Base-by-base conservation (phyloP, 2,329 filamentous ascomycete species). In the Elsinoe necatrix region DNA sequence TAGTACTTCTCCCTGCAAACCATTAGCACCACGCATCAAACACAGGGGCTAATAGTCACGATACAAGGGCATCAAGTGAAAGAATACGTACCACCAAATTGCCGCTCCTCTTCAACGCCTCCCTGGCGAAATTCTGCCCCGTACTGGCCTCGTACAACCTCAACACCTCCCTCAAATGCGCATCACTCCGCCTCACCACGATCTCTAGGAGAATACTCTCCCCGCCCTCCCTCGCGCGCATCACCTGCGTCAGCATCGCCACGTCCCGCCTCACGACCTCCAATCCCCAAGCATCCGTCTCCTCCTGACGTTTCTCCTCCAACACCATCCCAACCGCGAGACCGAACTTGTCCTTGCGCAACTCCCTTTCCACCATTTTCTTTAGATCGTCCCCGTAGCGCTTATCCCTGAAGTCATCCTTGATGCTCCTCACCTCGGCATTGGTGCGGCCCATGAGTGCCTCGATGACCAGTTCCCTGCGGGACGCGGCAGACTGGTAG, bases 271-370 rank as follows among this genome's bases (percentile, higher is more conserved):
- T 69, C 11, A 72, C 62, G 57, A 77, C 73, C 62, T 92, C 84
- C 4, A 84, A 61, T 0, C 79, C 77, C 66, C 73, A 77, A 0
- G 70, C 63, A 51, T 90, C 86, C 18, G 76, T 77, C 61, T 97
- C 91, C 62, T 93, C 87, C 81, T 95, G 93, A 9, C 90, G 76
- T 57, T 82, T 77, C 69, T 87, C 90, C 57, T 95, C 89, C 0
- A 98, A 78, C 5, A 87, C 89, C 67, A 90, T 77, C 58, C 97
- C 68, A 3, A 98, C 84, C 0, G 91, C 91, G 61, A 84, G 85
- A 61, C 95, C 90, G 75, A 97, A 98, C 72, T 97, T 97, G 72
- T 97, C 91, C 61, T 93, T 89, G 66, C 91, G 92, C 35, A 98
- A 78, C 72, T 98, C 93, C 50, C 85, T 87, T 68, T 87, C 86